These are phyloP conservation scores for Closterium sp. DNA, from an alignment of 139 green algal genomes.

Conservation along the genomic window DNA sequence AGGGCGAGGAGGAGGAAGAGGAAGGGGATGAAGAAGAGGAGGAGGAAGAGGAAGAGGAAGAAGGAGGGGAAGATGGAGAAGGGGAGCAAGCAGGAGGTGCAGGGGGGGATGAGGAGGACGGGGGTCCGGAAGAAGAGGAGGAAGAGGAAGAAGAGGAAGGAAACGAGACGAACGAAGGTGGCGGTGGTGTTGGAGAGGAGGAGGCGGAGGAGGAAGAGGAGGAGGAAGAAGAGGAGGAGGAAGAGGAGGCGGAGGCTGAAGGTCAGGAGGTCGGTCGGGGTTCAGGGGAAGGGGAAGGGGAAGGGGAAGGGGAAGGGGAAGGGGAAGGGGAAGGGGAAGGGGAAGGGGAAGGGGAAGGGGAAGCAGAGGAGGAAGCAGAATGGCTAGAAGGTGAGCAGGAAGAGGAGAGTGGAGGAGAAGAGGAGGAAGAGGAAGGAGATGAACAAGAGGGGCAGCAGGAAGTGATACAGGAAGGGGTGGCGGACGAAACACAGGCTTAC, in stretches of 20 bases:
- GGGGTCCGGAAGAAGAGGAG: slow-evolving; percentile 25
- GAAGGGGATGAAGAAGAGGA: not conserved
- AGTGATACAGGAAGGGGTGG: not conserved
- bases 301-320: slow-evolving; percentile 9
- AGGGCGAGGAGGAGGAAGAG: not conserved
- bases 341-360: not conserved
- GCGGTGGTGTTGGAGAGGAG: not conserved
- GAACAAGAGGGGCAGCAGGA: not conserved
- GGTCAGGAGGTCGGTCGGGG: not conserved
- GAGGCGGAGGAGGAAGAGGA: not conserved
- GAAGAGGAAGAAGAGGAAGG: not conserved
- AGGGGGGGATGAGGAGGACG: not conserved
- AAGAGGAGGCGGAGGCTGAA: slow-evolving; percentile 9
- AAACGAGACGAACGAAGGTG: slow-evolving; percentile 4
- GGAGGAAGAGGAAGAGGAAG: not conserved
- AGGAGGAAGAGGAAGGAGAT: not conserved
- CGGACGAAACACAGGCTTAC: too few relatives aligned
- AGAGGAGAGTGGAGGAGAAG: slow-evolving; percentile 5
- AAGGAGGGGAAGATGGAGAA: not conserved
- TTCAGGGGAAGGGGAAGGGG: slow-evolving; percentile 10
- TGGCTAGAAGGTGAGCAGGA: not conserved
- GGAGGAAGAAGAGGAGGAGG: not conserved
- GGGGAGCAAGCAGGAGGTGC: slow-evolving; percentile 1
- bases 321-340: not conserved
- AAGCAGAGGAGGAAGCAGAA: not conserved